Evolutionary conservation across 371 early-diverging fungal genomes (phyloP).

Genomic region (Saksenaea vasiformis): DNA sequence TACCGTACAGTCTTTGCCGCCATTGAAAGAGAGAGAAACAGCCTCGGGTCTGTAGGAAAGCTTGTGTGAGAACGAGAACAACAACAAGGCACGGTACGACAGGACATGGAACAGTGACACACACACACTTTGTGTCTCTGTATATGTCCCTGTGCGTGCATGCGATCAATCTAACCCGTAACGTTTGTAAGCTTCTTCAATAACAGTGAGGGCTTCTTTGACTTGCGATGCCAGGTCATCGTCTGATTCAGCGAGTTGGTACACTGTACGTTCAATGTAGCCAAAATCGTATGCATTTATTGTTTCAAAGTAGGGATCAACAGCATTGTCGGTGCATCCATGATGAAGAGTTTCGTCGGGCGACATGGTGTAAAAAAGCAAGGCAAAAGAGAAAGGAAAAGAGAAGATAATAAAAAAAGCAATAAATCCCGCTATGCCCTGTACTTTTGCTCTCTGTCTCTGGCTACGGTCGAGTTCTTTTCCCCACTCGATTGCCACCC

Average conservation of each 20-base stretch:
- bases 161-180: constrained; percentile 59
- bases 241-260: constrained; percentile 37
- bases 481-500: background rate
- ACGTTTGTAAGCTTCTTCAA: constrained; percentile 62
- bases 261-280: constrained; percentile 45
- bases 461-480: background rate
- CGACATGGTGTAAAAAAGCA: background rate
- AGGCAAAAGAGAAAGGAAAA: background rate
- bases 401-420: background rate
- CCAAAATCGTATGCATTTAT: constrained; percentile 40
- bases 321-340: constrained; percentile 31
- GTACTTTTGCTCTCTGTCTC: background rate
- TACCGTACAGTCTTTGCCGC: constrained; percentile 98
- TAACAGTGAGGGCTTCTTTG: constrained; percentile 57
- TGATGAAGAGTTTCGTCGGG: constrained; percentile 14
- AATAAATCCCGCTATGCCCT: background rate
- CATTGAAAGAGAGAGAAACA: constrained; percentile 88
- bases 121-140: background rate
- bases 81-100: background rate
- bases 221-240: constrained; percentile 42
- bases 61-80: constrained; percentile 1
- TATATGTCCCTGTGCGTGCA: background rate
- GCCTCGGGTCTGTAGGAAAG: constrained; percentile 44
- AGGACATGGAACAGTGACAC: background rate
- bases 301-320: constrained; percentile 37